Conservation (phyloP, 306 rosid genomes). For the Prunus mira region DNA sequence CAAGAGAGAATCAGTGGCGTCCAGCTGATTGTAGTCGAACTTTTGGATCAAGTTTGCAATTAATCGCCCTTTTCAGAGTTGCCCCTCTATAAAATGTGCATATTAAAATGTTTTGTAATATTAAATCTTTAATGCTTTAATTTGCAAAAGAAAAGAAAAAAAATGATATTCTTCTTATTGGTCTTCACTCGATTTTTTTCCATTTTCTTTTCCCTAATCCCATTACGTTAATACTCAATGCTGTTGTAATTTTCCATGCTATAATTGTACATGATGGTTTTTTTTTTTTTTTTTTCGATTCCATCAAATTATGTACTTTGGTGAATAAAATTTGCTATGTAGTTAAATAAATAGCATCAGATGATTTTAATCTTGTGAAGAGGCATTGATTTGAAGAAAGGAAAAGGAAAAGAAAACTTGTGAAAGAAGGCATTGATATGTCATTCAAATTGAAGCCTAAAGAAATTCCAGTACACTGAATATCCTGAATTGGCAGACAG, state of each 20-base stretch:
- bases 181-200: neutral
- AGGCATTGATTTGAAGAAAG: neutral
- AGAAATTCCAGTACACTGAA: neutral
- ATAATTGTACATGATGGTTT: too few species aligned
- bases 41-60: neutral
- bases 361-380: neutral
- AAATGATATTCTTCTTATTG: neutral
- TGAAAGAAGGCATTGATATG: neutral
- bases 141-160: neutral
- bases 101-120: constrained; percentile 2
- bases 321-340: neutral
- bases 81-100: neutral
- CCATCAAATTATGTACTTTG: too few species aligned
- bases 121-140: neutral
- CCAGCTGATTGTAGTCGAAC: constrained; percentile 24
- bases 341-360: neutral
- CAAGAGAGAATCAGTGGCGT: constrained; percentile 42
- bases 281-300: too few species aligned
- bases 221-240: neutral
- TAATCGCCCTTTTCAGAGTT: neutral
- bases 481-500: neutral
- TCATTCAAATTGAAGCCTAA: neutral
- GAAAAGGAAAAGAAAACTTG: too few species aligned
- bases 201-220: neutral
- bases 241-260: neutral